Evolutionary conservation across 2,329 filamentous ascomycete species (phyloP).

Genomic region (Dothistroma pini): DNA sequence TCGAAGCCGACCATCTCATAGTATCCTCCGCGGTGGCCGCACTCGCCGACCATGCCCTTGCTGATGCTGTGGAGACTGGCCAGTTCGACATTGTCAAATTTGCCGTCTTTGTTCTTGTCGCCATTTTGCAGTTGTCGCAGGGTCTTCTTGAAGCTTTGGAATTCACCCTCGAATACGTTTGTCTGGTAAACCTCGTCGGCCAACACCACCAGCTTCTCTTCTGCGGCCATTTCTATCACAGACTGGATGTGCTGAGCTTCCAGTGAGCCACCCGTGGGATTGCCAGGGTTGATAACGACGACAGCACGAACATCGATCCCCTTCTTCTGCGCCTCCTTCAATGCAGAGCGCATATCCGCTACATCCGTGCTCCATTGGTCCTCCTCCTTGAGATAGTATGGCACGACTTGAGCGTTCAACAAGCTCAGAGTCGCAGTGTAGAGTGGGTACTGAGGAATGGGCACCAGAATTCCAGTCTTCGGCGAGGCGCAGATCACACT

Average conservation of each 20-base stretch:
- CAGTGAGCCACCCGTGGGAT: slow-evolving; percentile 89
- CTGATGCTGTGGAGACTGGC: slow-evolving; percentile 89
- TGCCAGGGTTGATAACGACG: slow-evolving; percentile 97
- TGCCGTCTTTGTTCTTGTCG: slow-evolving; percentile 59
- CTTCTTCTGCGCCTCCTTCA: slow-evolving; percentile 66
- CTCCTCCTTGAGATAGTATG: slow-evolving; percentile 88
- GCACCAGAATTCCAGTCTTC: slow-evolving; percentile 80
- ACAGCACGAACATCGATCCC: slow-evolving; percentile 88
- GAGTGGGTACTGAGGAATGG: slow-evolving; percentile 95
- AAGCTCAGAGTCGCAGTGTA: slow-evolving; percentile 91
- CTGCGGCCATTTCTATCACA: slow-evolving; percentile 81
- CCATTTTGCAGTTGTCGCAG: slow-evolving; percentile 74
- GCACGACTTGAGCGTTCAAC: slow-evolving; percentile 80
- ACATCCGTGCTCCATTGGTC: slow-evolving; percentile 86
- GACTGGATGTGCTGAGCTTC: slow-evolving; percentile 72
- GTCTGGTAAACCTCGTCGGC: slow-evolving; percentile 99
- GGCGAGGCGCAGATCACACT: slow-evolving; percentile 78
- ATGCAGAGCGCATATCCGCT: slow-evolving; percentile 67
- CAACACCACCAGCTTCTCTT: slow-evolving; percentile 82
- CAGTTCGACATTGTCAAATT: slow-evolving; percentile 82
- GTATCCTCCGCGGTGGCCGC: slow-evolving; percentile 94
- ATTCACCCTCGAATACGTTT: slow-evolving; percentile 92
- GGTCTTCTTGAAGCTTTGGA: slow-evolving; percentile 91
- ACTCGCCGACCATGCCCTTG: slow-evolving; percentile 99
- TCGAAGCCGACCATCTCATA: slow-evolving; percentile 95